Conservation (phyloP, 1,284 basidiomycete genomes). For the Heterobasidion occidentale region DNA sequence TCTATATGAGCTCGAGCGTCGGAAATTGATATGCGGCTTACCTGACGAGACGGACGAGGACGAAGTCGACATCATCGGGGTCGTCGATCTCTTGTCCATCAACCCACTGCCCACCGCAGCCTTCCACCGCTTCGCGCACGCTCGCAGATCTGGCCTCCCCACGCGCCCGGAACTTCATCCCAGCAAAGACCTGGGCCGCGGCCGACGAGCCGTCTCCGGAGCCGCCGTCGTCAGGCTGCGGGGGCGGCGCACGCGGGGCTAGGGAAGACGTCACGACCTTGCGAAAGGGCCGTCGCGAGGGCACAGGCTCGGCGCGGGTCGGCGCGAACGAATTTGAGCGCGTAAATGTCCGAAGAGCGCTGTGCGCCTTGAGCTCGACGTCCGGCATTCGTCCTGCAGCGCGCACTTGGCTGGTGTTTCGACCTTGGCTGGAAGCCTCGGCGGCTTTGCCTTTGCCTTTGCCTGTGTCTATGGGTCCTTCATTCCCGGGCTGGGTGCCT, state of each 20-base stretch:
- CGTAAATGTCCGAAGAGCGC: slow-evolving; percentile 47
- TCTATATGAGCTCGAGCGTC: background rate
- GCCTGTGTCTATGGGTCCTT: slow-evolving; percentile 6
- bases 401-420: background rate
- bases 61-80: slow-evolving; percentile 51
- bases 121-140: slow-evolving; percentile 51
- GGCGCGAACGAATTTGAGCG: slow-evolving; percentile 53
- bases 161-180: slow-evolving; percentile 44
- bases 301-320: slow-evolving; percentile 15
- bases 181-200: slow-evolving; percentile 34
- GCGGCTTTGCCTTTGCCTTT: slow-evolving; percentile 10
- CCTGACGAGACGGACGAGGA: slow-evolving; percentile 68
- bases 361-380: slow-evolving; percentile 16
- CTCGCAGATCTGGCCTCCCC: slow-evolving; percentile 54
- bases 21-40: slow-evolving; percentile 18
- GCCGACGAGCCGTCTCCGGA: background rate
- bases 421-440: slow-evolving; percentile 11
- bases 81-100: slow-evolving; percentile 29
- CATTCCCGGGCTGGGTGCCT: background rate
- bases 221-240: slow-evolving; percentile 1
- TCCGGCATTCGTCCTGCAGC: background rate
- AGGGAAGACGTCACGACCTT: slow-evolving; percentile 17
- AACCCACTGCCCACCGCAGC: slow-evolving; percentile 44
- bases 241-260: slow-evolving; percentile 1
- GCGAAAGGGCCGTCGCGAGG: slow-evolving; percentile 38